These are phyloP conservation scores for Apiospora saccharicola DNA, from an alignment of 2,329 filamentous ascomycete species.

Conservation along the genomic window DNA sequence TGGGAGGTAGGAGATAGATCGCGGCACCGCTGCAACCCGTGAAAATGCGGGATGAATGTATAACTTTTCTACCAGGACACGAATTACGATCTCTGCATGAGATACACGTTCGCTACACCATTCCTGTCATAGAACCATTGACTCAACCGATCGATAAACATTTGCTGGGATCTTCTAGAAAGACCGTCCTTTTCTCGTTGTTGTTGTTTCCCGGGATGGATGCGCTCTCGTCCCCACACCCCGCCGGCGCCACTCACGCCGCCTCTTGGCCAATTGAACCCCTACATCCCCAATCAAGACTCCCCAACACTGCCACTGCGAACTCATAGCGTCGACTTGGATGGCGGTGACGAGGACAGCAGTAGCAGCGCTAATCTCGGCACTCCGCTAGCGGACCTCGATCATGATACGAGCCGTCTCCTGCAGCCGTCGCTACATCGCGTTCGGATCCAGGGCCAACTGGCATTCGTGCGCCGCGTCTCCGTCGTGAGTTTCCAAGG, in stretches of 20 bases:
- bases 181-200: too few species aligned
- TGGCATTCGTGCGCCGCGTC: too few species aligned
- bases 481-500: too few species aligned
- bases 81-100: background rate
- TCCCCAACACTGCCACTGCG: slow-evolving; percentile 22
- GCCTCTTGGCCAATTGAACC: slow-evolving; percentile 33
- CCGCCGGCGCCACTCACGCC: slow-evolving; percentile 38
- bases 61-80: background rate
- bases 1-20: background rate
- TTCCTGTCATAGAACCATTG: too few species aligned
- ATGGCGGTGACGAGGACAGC: background rate
- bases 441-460: too few species aligned
- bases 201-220: slow-evolving; percentile 25
- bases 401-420: too few species aligned
- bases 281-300: slow-evolving; percentile 36
- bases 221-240: slow-evolving; percentile 40
- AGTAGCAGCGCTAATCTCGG: background rate
- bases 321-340: background rate
- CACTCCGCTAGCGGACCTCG: too few species aligned
- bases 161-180: too few species aligned
- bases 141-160: too few species aligned
- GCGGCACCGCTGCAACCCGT: background rate
- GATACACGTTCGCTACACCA: background rate
- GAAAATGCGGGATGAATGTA: too few species aligned
- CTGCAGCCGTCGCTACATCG: too few species aligned